Evolutionary conservation across 129 eudicot genomes (phyloP), one percentile per base, ranked within the genome.

Genomic region (Lonicera japonica): DNA sequence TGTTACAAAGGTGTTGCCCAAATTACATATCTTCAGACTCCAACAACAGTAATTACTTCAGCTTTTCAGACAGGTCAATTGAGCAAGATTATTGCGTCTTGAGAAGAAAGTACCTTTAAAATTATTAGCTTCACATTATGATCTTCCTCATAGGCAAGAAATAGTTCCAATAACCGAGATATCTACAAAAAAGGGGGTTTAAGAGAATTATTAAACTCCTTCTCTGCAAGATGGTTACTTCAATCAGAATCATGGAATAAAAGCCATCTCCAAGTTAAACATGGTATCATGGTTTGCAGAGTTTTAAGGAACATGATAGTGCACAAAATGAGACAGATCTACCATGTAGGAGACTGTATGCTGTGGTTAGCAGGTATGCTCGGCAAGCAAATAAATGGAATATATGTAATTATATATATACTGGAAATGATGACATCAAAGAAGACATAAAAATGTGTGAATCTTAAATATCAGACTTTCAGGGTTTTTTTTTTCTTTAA

Each of bases 161-260:
- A 84, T 48, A 84, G 90, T 57, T 91, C 98, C 82, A 82, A 68
- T 6, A 91, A 72, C 38, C 84, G 90, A 65, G 91, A 80, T 61
- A 87, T 62, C 98, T 91, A 47, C 16, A 53, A 43, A 20, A 48
- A 43, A 48, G 39, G n/a, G n/a, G n/a, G 8, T 50, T 47, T 43
- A 22, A 55, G 52, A 41, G 3, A 48, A 12, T 15, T 15, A 21
- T 45, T 15, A 66, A 12, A 53, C 59, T 8, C 60, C 40, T 36
- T 40, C 46, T 22, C 67, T 38, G 40, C n/a, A 29, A 29, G 36
- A 29, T 29, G 36, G 36, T 29, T 29, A 29, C 36, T 29, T 29
- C 6, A 29, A 29, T 29, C 36, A 29, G 36, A 29, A 29, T 29
- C 36, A 29, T n/a, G n/a, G 6, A 6, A 29, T 29, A 29, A 29